phyloP scores from a whole-genome alignment of 306 rosid species.

The Hippophae tibetana region DNA sequence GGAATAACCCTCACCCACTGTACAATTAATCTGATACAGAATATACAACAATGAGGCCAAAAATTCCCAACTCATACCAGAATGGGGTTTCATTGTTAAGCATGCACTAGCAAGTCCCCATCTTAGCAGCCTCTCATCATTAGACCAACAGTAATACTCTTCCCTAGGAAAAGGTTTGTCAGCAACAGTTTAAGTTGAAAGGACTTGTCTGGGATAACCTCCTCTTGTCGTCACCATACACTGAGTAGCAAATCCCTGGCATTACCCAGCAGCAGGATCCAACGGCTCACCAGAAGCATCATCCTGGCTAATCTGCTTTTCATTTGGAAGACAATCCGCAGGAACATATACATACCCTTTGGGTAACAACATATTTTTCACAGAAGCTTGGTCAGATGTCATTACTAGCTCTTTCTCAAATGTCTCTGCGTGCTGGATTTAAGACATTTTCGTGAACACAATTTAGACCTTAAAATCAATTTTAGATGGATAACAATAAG shows the following conservation, averaged over 20 bases:
- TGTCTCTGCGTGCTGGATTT: constrained; percentile 63
- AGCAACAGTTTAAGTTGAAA: constrained; percentile 10
- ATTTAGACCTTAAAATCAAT: neutral
- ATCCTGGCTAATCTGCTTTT: constrained; percentile 64
- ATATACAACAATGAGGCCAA: constrained; percentile 52
- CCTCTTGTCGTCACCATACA: constrained; percentile 25
- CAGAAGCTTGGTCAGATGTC: constrained; percentile 96
- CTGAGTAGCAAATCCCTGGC: constrained; percentile 14
- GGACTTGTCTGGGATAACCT: constrained; percentile 14
- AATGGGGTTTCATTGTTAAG: constrained; percentile 20
- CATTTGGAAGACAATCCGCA: constrained; percentile 76
- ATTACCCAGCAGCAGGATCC: constrained; percentile 48
- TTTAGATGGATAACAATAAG: neutral
- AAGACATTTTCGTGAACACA: constrained; percentile 20
- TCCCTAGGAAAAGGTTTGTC: constrained; percentile 1
- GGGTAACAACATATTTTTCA: constrained; percentile 81
- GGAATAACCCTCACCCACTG: constrained; percentile 54
- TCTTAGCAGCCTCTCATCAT: constrained; percentile 17
- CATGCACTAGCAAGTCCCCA: constrained; percentile 23
- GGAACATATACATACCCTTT: constrained; percentile 97
- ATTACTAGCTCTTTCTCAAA: constrained; percentile 86
- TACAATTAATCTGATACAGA: constrained; percentile 58
- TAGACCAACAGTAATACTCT: neutral
- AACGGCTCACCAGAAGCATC: constrained; percentile 36
- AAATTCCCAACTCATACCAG: constrained; percentile 30